Percentiles rank a stretch among this genome's conserved stretches.
Evolutionary conservation across 2,329 filamentous ascomycete species (phyloP).

Genomic region (Cercospora sojina): DNA sequence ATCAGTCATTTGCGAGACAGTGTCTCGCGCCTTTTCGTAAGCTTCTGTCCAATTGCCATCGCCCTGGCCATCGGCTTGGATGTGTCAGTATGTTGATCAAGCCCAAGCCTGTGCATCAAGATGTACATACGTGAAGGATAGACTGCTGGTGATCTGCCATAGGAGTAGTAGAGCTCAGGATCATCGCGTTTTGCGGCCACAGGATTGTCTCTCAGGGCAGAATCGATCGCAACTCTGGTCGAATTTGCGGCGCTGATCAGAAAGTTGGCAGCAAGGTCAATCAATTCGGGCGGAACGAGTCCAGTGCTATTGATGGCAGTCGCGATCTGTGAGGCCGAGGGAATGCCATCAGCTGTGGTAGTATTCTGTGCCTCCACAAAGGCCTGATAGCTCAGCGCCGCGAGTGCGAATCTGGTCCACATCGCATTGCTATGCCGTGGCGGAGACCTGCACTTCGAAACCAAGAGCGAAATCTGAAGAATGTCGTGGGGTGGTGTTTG

Average conservation of each 20-base stretch:
- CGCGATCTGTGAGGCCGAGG: constrained; percentile 12
- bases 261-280: constrained; percentile 17
- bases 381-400: not conserved
- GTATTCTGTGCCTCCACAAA: not conserved
- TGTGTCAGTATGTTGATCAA: constrained; percentile 3
- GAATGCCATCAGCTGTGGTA: not conserved
- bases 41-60: constrained; percentile 40
- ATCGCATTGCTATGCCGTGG: not conserved
- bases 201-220: constrained; percentile 14
- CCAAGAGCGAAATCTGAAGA: not conserved
- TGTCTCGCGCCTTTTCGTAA: constrained; percentile 42
- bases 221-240: constrained; percentile 12
- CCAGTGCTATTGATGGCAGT: constrained; percentile 17
- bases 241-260: constrained; percentile 18
- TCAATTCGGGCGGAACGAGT: constrained; percentile 17
- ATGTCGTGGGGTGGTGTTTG: not conserved
- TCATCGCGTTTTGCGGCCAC: constrained; percentile 20
- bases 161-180: constrained; percentile 33
- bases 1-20: constrained; percentile 41
- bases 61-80: constrained; percentile 22
- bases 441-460: not conserved
- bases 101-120: not conserved
- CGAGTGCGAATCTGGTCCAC: not conserved
- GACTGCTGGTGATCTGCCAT: constrained; percentile 34
- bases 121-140: constrained; percentile 32